Evolutionary conservation across 192 early-diverging fungal genomes (phyloP).

Genomic region (Pecoramyces ruminantium): DNA sequence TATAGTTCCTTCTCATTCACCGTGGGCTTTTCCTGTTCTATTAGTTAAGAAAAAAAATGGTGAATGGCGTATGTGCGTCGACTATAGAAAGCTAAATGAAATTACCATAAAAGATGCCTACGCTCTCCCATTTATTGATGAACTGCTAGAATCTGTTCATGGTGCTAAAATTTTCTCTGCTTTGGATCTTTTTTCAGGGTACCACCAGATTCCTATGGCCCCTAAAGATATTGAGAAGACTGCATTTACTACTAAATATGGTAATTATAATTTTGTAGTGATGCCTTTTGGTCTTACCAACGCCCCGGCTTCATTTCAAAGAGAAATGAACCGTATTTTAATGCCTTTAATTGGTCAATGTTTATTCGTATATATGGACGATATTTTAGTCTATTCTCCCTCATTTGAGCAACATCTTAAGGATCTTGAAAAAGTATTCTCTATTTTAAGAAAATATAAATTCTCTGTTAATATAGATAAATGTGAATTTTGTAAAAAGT

Average conservation of each 20-base stretch:
- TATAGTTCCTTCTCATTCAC: conserved; percentile 14
- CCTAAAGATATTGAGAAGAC: background rate
- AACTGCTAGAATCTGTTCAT: conserved; percentile 12
- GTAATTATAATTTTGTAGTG: background rate
- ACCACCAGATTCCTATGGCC: conserved; percentile 15
- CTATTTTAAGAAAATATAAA: background rate
- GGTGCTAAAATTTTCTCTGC: conserved; percentile 15
- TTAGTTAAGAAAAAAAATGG: conserved; percentile 29
- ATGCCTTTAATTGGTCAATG: background rate
- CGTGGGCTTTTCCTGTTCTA: conserved; percentile 16
- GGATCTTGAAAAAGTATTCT: background rate
- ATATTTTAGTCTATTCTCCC: background rate
- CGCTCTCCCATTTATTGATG: conserved; percentile 26
- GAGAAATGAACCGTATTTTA: background rate
- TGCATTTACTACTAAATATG: conserved; percentile 1
- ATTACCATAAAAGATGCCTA: conserved; percentile 20
- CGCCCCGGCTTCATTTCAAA: background rate
- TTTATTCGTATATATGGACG: background rate
- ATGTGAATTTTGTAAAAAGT: background rate
- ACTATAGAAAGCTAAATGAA: conserved; percentile 30
- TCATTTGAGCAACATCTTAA: background rate
- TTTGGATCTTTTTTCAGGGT: conserved; percentile 17
- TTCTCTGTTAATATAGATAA: background rate
- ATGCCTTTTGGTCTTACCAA: background rate
- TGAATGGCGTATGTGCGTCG: conserved; percentile 19